Evolutionary conservation across 1,284 basidiomycete species (phyloP), one percentile per base, ranked within the genome.

Genomic region (Athelia psychrophila): DNA sequence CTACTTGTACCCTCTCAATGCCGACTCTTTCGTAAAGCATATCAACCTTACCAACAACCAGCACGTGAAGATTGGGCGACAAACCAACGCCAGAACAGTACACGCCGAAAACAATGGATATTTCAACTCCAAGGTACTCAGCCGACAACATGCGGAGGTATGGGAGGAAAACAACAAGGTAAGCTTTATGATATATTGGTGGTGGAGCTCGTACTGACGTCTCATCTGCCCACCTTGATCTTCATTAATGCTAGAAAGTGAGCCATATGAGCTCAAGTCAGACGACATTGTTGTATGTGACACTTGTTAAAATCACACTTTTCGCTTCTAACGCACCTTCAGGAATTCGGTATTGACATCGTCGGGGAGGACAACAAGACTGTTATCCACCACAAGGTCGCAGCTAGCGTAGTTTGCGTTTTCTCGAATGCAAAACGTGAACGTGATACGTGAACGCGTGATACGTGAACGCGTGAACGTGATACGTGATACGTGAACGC

Each of bases 321-420:
- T 44, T 24, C 23, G n/a, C 33, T 32, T 48, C 35, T 57, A 49
- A 22, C 22, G 48, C n/a, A 22, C n/a, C 51, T 19, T 0, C 62
- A 94, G 92, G 95, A 98, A 83, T 98, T 98, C 66, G 95, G 96
- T 55, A 99, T 99, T 67, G 97, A 99, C 73, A 99, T 99, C 56
- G 91, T 98, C 52, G 93, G 93, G 55, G 96, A 99, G 65, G 97
- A 99, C 75, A 98, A 97, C 79, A 94, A 95, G 72, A 95, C 94
- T 0, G 95, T 98, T 56, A 88, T 99, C 47, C 96, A 99, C 71
- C 95, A 98, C 76, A 98, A 98, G 69, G 97, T 99, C 36, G 93
- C 96, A 10, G 94, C 95, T 13, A 91, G 93, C 44, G 93, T 95
- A 30, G 84, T 94, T 54, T 92, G 95, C 59, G 86, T 97, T 9